Evolutionary conservation across 345 rosid genomes (phyloP).

Genomic region (Ricinus communis): DNA sequence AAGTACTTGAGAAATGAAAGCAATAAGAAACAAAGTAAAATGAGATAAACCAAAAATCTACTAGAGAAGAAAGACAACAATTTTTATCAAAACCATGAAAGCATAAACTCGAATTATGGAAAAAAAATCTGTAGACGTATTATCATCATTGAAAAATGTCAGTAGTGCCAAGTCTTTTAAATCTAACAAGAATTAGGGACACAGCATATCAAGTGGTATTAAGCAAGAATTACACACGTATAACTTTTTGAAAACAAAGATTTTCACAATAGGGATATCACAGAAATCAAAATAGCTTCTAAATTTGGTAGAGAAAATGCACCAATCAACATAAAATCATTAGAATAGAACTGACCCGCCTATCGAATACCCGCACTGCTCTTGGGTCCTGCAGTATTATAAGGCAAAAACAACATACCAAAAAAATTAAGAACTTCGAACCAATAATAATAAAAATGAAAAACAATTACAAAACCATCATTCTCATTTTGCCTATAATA

Average conservation of each 20-base stretch:
- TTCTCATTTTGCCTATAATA: too few relatives aligned
- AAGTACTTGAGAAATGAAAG: slow-evolving; percentile 3
- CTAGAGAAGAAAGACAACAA: background rate
- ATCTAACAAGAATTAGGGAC: background rate
- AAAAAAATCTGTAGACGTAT: background rate
- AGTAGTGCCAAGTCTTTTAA: background rate
- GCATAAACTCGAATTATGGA: background rate
- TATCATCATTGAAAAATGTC: background rate
- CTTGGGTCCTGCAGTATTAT: slow-evolving; percentile 84
- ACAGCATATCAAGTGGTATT: too few relatives aligned
- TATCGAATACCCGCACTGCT: slow-evolving; percentile 87
- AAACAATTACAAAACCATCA: too few relatives aligned
- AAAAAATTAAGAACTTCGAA: slow-evolving; percentile 8
- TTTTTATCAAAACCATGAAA: background rate
- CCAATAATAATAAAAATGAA: background rate
- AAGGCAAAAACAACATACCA: background rate
- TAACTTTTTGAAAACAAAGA: too few relatives aligned
- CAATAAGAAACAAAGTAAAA: background rate
- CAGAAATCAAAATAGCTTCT: too few relatives aligned
- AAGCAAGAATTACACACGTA: too few relatives aligned
- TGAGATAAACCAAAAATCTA: background rate
- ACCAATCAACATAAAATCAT: background rate
- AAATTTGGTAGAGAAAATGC: too few relatives aligned
- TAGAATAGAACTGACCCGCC: slow-evolving; percentile 63
- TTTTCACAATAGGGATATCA: too few relatives aligned